phyloP scores from a whole-genome alignment of 441 rosid species.

The Croton setiger region DNA sequence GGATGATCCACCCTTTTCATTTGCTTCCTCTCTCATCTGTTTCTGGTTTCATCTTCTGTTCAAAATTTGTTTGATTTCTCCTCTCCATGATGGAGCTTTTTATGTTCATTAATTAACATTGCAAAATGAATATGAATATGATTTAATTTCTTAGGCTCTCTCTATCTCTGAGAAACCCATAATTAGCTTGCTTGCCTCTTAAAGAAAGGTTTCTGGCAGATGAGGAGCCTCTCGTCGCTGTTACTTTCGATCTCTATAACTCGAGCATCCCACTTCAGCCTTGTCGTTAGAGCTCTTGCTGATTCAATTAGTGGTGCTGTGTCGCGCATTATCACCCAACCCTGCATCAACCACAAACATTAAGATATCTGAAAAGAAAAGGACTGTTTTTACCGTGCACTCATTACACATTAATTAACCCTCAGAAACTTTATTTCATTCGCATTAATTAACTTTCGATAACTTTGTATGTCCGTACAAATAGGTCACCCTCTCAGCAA shows the following conservation, averaged over 20 bases:
- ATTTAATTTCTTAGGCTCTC: constrained; percentile 19
- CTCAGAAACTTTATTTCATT: not conserved
- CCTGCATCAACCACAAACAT: constrained; percentile 47
- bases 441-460: too few relatives aligned
- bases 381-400: not conserved
- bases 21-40: constrained; percentile 27
- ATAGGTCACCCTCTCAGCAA: not conserved
- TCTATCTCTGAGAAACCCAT: constrained; percentile 9
- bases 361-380: not conserved
- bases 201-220: constrained; percentile 92
- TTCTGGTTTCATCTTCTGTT: constrained; percentile 44
- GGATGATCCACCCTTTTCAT: constrained; percentile 36
- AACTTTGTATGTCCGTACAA: too few relatives aligned
- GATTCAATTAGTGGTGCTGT: constrained; percentile 70
- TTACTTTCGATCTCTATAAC: constrained; percentile 75
- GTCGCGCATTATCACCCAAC: constrained; percentile 95
- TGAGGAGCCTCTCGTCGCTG: constrained; percentile 85
- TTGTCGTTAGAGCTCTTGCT: constrained; percentile 64
- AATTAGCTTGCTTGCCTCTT: constrained; percentile 58
- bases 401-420: not conserved
- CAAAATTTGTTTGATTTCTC: constrained; percentile 25
- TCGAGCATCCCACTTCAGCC: constrained; percentile 95
- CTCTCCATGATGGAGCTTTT: constrained; percentile 31
- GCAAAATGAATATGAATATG: constrained; percentile 35
- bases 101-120: constrained; percentile 33